Evolutionary conservation across 23 red algal genomes (phyloP).

Genomic region (Rhodosorus marinus): DNA sequence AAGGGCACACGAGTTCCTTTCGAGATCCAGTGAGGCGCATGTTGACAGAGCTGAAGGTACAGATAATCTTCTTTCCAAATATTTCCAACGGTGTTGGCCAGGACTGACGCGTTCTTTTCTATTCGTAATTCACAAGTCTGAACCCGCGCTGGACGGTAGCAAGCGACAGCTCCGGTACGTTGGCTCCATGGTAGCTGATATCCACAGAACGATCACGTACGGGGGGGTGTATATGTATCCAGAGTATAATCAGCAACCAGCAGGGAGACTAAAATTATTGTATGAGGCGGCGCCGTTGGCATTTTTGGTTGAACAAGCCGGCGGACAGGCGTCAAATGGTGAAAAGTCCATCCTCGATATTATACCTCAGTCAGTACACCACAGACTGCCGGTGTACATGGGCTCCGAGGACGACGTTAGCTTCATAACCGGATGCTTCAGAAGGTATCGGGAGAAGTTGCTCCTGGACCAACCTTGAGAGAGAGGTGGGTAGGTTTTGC

Average conservation of each 20-base stretch:
- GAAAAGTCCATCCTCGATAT: constrained; percentile 66
- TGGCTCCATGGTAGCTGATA: constrained; percentile 87
- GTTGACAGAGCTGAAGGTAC: constrained; percentile 71
- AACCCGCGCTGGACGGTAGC: constrained; percentile 41
- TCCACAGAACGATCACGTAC: constrained; percentile 71
- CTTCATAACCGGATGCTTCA: constrained; percentile 38
- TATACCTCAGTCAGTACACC: constrained; percentile 47
- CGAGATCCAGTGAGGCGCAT: constrained; percentile 34
- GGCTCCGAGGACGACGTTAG: constrained; percentile 78
- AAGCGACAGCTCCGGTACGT: constrained; percentile 46
- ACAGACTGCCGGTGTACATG: constrained; percentile 66
- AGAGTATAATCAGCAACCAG: constrained; percentile 26
- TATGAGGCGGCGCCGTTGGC: constrained; percentile 93
- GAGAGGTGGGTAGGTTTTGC: too few relatives aligned
- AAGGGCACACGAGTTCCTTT: constrained; percentile 50
- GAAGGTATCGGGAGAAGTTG: too few relatives aligned
- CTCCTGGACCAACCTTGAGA: too few relatives aligned
- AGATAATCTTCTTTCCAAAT: too few relatives aligned
- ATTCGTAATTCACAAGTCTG: too few relatives aligned
- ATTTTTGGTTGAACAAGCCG: constrained; percentile 75
- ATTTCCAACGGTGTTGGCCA: too few relatives aligned
- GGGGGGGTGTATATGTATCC: constrained; percentile 93
- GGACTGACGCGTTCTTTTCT: background rate
- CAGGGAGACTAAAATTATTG: constrained; percentile 68
- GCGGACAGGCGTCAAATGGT: constrained; percentile 57